Conservation (phyloP, 805 yeast species). For the Starmera dryadoides region DNA sequence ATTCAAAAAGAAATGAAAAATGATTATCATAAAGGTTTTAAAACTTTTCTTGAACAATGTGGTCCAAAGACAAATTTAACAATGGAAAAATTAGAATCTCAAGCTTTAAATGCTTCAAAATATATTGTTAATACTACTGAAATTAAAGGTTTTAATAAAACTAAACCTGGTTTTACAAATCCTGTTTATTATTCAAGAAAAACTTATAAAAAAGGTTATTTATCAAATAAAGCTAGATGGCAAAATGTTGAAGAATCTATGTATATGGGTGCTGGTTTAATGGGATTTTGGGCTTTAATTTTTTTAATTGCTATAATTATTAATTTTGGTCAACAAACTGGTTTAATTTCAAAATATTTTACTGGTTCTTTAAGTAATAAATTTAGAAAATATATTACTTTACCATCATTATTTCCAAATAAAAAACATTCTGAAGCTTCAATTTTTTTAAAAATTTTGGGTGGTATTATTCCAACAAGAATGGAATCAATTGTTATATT, state of each 20-base stretch:
- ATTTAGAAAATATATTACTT: slow-evolving; percentile 9
- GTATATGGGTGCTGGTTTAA: slow-evolving; percentile 35
- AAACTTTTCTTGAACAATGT: slow-evolving; percentile 21
- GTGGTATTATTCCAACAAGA: slow-evolving; percentile 19
- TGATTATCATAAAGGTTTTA: slow-evolving; percentile 8
- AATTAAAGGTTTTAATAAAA: slow-evolving; percentile 26
- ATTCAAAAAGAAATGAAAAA: slow-evolving; percentile 11
- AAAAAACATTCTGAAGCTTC: slow-evolving; percentile 15
- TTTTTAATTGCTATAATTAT: slow-evolving; percentile 31
- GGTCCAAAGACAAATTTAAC: slow-evolving; percentile 22
- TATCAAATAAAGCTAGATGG: slow-evolving; percentile 22
- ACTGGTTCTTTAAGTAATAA: slow-evolving; percentile 8
- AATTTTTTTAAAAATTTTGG: slow-evolving; percentile 5
- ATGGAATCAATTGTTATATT: slow-evolving; percentile 23
- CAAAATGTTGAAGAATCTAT: slow-evolving; percentile 34
- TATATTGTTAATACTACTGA: slow-evolving; percentile 28
- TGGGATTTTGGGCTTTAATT: slow-evolving; percentile 44
- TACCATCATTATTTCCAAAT: slow-evolving; percentile 10
- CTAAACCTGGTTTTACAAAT: slow-evolving; percentile 19
- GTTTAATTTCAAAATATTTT: slow-evolving; percentile 11
- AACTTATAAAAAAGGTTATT: slow-evolving; percentile 18
- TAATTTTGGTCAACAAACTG: slow-evolving; percentile 11
- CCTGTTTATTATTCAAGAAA: slow-evolving; percentile 29
- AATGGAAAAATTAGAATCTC: slow-evolving; percentile 23
- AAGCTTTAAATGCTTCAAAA: slow-evolving; percentile 38